These are phyloP conservation scores for Thelonectria blattea DNA, from an alignment of 2,329 filamentous ascomycete species.

Conservation along the genomic window DNA sequence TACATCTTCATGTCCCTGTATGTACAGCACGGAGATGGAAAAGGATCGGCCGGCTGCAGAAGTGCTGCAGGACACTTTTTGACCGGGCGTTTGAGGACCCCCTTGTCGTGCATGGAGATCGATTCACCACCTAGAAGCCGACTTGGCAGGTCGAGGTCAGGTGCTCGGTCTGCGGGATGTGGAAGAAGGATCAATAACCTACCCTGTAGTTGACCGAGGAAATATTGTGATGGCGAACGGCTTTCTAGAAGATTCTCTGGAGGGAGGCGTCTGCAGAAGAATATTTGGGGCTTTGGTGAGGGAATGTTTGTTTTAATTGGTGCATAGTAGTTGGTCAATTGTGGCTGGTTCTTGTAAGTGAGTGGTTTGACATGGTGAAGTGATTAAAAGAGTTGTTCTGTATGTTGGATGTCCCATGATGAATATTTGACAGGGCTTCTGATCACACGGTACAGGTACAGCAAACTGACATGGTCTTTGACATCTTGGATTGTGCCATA, in stretches of 20 bases:
- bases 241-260: neutral
- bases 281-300: neutral
- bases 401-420: too few species aligned
- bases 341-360: neutral
- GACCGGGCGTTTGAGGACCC: slow-evolving; percentile 1
- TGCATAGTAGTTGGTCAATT: neutral
- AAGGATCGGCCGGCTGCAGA: neutral
- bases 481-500: too few species aligned
- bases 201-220: neutral
- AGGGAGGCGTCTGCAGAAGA: neutral
- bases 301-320: neutral
- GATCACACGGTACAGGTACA: too few species aligned
- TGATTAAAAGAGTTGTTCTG: neutral
- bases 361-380: neutral
- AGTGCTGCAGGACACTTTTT: neutral
- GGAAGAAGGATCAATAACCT: neutral
- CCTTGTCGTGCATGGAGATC: slow-evolving; percentile 4
- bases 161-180: neutral
- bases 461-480: too few species aligned
- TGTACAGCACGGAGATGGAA: neutral
- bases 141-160: neutral
- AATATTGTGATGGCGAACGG: neutral
- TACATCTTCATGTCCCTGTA: too few species aligned
- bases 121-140: slow-evolving; percentile 2
- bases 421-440: too few species aligned